Evolutionary conservation across 805 yeast genomes (phyloP), one percentile per base, ranked within the genome.

Genomic region (Sugiyamaella qingdaonensis): DNA sequence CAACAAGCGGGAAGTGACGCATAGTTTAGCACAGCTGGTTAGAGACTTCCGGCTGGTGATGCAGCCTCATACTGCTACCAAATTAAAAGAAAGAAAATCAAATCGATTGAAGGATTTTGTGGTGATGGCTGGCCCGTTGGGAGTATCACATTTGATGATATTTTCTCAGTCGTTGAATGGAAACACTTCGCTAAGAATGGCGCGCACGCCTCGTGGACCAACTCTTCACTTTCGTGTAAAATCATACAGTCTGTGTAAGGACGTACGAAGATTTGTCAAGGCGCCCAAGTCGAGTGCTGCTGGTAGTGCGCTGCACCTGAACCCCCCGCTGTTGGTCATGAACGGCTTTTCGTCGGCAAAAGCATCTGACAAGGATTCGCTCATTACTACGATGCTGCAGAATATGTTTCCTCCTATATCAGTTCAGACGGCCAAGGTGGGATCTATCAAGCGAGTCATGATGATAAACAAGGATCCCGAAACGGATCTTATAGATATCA

Each of bases 91-190:
- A 71, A 77, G 98, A 48, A 88, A 88, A 66, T 76, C 88, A 37
- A 94, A 94, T 70, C 87, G 84, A 65, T 75, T 94, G 60, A 88
- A 86, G 68, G 99, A 92, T 71, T 94, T 86, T 62, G 80, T 91
- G n/a, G 96, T 89, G n/a, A 91, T 94, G 97, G 88, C 97, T 36
- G 98, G 98, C 4, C 98, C 98, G 11, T 75, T 94, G 43, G 96
- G 96, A 27, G 96, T 94, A 19, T 78, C 92, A 5, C 96, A 92
- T 70, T 71, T 94, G 64, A 81, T 94, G 71, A 75, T 92, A 18
- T 91, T 94, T 74, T 85, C 89, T 57, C 96, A 90, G 67, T 79
- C 87, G 36, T 85, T 82, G 61, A 52, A 56, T n/a, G 97, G 97
- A 7, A 84, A 82, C 52, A 84, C 94, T 3, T 85, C 92, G 48